A percentile compares a stretch with the other conserved stretches of the same genome.
phyloP scores from a whole-genome alignment of 73 alveolate genomes.

The Urostyla sp. region DNA sequence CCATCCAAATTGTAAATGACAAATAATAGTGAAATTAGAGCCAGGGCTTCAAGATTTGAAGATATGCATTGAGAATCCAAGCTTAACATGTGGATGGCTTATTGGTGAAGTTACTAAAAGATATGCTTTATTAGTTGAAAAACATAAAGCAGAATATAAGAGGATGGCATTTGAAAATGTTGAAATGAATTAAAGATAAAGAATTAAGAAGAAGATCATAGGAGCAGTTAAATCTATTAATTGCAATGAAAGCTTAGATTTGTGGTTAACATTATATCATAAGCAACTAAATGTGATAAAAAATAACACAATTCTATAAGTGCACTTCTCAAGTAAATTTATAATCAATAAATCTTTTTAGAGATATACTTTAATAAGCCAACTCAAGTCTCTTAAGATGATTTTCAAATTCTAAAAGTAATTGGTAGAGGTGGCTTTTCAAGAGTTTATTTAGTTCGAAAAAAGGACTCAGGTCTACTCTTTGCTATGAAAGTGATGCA shows the following conservation, averaged over 20 bases:
- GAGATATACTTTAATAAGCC: constrained; percentile 28
- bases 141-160: background rate
- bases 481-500: constrained; percentile 72
- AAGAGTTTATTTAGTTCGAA: constrained; percentile 59
- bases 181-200: background rate
- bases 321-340: constrained; percentile 31
- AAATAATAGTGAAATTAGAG: constrained; percentile 22
- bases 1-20: background rate
- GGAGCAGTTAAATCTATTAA: constrained; percentile 24
- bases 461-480: constrained; percentile 67
- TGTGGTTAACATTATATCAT: constrained; percentile 33
- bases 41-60: constrained; percentile 13
- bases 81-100: constrained; percentile 68
- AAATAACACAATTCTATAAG: constrained; percentile 6
- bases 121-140: background rate
- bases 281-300: constrained; percentile 28
- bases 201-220: constrained; percentile 19
- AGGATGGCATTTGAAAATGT: background rate
- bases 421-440: constrained; percentile 70
- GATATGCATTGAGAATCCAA: constrained; percentile 31
- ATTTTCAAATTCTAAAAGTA: constrained; percentile 36
- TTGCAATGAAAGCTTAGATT: constrained; percentile 11
- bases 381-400: constrained; percentile 20
- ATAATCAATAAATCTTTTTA: background rate
- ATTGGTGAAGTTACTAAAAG: constrained; percentile 54